A percentile compares a stretch with the other conserved stretches of the same genome.
phyloP scores from a whole-genome alignment of 352 stramenopile species.

The Pythium apleroticum region DNA sequence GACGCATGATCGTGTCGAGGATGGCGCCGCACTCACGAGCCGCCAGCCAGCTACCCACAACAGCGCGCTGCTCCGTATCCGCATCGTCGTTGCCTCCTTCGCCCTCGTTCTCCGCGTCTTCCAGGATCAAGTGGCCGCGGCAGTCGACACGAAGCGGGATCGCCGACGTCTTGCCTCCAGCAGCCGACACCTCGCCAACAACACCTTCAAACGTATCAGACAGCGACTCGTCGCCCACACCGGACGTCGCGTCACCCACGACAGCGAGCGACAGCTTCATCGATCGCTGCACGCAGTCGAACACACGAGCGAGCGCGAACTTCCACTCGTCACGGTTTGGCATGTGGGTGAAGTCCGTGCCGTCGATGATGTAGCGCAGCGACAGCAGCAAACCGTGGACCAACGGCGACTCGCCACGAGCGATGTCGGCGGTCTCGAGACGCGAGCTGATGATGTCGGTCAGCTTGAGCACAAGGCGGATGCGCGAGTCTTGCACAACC shows the following conservation, averaged over 20 bases:
- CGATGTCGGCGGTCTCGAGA: conserved; percentile 33
- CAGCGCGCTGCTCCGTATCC: conserved; percentile 69
- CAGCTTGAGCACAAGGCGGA: conserved; percentile 60
- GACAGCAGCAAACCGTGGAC: conserved; percentile 79
- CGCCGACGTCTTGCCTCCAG: conserved; percentile 43
- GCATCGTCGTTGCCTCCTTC: conserved; percentile 45
- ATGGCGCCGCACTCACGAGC: conserved; percentile 81
- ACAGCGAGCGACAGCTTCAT: conserved; percentile 69
- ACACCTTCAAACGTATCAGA: conserved; percentile 64
- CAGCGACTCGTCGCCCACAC: conserved; percentile 58
- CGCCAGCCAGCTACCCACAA: conserved; percentile 86
- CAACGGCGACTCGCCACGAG: conserved; percentile 57
- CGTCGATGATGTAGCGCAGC: conserved; percentile 75
- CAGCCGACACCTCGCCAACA: conserved; percentile 63
- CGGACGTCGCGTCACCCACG: conserved; percentile 73
- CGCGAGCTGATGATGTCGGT: conserved; percentile 49
- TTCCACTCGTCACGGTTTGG: conserved; percentile 39
- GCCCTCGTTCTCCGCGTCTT: conserved; percentile 31
- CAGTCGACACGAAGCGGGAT: conserved; percentile 77
- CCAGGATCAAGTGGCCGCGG: conserved; percentile 73
- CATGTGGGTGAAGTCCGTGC: conserved; percentile 43
- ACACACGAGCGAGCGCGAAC: conserved; percentile 44
- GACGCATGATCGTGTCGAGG: conserved; percentile 72
- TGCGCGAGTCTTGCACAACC: conserved; percentile 22
- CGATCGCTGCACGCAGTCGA: conserved; percentile 51